phyloP scores from a whole-genome alignment of 441 rosid genomes.

The Adansonia grandidieri region DNA sequence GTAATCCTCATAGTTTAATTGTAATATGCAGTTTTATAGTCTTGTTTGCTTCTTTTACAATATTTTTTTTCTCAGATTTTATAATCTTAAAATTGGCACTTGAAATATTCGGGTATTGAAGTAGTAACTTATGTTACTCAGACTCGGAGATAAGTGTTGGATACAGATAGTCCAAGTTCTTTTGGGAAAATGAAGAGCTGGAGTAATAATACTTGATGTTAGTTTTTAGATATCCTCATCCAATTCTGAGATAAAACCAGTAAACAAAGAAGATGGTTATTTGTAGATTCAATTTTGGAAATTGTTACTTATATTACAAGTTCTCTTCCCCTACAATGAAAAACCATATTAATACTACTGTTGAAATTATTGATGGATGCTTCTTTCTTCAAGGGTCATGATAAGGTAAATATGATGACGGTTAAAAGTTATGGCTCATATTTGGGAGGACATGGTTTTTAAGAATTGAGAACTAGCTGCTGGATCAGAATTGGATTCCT shows the following conservation, averaged over 20 bases:
- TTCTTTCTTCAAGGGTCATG: too few relatives aligned
- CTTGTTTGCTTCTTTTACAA: constrained; percentile 6
- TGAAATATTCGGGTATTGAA: too few relatives aligned
- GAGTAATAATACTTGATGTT: too few relatives aligned
- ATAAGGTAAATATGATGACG: too few relatives aligned
- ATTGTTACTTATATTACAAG: background rate
- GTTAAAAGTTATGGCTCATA: too few relatives aligned
- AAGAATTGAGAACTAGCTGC: too few relatives aligned
- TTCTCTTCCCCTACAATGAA: background rate
- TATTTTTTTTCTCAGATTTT: background rate
- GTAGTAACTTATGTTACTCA: too few relatives aligned
- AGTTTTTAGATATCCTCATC: background rate
- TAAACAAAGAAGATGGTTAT: background rate
- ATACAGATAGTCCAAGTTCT: too few relatives aligned
- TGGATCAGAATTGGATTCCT: too few relatives aligned
- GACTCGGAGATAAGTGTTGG: too few relatives aligned
- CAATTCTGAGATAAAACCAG: background rate
- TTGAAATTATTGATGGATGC: background rate
- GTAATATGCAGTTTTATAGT: background rate
- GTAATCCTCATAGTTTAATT: constrained; percentile 42
- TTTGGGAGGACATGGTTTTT: too few relatives aligned
- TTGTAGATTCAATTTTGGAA: background rate
- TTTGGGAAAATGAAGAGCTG: too few relatives aligned
- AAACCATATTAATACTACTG: background rate
- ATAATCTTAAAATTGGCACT: background rate